Evolutionary conservation across 345 rosid species (phyloP).

Genomic region (Durio zibethinus): DNA sequence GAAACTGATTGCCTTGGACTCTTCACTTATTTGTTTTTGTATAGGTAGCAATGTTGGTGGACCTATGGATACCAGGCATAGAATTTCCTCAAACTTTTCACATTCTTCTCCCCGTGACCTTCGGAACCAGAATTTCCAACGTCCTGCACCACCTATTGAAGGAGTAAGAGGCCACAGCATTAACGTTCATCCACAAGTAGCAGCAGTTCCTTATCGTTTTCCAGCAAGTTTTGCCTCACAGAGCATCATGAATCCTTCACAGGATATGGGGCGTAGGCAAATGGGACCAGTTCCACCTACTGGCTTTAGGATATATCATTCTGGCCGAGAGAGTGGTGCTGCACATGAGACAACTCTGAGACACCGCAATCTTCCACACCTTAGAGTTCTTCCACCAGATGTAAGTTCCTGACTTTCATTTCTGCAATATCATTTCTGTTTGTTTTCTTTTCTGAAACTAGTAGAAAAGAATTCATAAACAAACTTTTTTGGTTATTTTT

Average conservation of each 20-base stretch:
- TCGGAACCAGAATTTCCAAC: slow-evolving; percentile 41
- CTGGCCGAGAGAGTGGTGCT: slow-evolving; percentile 33
- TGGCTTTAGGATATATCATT: slow-evolving; percentile 47
- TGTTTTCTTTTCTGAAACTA: background rate
- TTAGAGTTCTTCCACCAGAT: slow-evolving; percentile 56
- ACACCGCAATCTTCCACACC: slow-evolving; percentile 47
- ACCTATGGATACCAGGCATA: slow-evolving; percentile 47
- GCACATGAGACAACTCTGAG: slow-evolving; percentile 38
- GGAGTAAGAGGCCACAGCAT: slow-evolving; percentile 56
- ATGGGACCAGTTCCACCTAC: slow-evolving; percentile 44
- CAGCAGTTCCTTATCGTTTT: slow-evolving; percentile 37
- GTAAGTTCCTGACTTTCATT: slow-evolving; percentile 29
- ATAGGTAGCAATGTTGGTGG: slow-evolving; percentile 43
- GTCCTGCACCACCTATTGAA: slow-evolving; percentile 44
- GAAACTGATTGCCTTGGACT: background rate
- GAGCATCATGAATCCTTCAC: slow-evolving; percentile 33
- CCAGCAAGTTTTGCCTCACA: slow-evolving; percentile 42
- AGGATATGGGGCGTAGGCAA: slow-evolving; percentile 49
- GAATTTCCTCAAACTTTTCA: slow-evolving; percentile 41
- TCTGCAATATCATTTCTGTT: background rate
- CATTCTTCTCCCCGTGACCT: slow-evolving; percentile 39
- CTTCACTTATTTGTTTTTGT: slow-evolving; percentile 6
- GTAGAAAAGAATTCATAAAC: background rate
- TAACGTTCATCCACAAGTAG: slow-evolving; percentile 47
- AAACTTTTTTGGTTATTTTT: background rate